phyloP scores from a whole-genome alignment of 768 basidiomycete genomes.

The Neoboletus magnificus region DNA sequence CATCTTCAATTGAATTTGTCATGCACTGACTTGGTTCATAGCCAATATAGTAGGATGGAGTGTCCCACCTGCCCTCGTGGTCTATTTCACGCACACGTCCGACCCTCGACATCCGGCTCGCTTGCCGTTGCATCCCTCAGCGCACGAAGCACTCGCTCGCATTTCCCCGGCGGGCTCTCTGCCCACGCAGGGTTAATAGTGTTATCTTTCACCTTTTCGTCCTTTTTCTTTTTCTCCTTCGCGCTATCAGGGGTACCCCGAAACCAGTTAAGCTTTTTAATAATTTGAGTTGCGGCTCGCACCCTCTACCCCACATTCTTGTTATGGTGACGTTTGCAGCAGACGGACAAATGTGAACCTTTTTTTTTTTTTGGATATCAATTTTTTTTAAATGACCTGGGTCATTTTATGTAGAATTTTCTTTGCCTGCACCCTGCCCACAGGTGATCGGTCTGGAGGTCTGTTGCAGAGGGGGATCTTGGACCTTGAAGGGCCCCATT shows the following conservation, averaged over 20 bases:
- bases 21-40: constrained; percentile 51
- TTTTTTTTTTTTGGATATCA: neutral
- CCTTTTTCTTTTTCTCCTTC: neutral
- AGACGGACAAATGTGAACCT: neutral
- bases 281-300: constrained; percentile 20
- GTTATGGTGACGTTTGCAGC: constrained; percentile 1
- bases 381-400: neutral
- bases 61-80: constrained; percentile 30
- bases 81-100: constrained; percentile 6
- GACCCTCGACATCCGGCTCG: neutral
- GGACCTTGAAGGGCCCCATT: neutral
- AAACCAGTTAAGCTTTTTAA: constrained; percentile 25
- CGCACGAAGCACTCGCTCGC: neutral
- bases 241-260: neutral
- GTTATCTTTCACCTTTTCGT: neutral
- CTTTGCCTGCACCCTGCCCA: neutral
- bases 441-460: neutral
- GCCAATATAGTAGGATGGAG: constrained; percentile 51
- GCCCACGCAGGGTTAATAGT: neutral
- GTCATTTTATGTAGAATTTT: neutral
- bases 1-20: constrained; percentile 35
- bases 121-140: neutral
- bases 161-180: too few relatives aligned
- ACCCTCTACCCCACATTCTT: constrained; percentile 17
- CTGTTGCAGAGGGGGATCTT: neutral